These are phyloP conservation scores for Fallopia convolvulus DNA, from an alignment of 148 eudicot genomes.

Conservation along the genomic window DNA sequence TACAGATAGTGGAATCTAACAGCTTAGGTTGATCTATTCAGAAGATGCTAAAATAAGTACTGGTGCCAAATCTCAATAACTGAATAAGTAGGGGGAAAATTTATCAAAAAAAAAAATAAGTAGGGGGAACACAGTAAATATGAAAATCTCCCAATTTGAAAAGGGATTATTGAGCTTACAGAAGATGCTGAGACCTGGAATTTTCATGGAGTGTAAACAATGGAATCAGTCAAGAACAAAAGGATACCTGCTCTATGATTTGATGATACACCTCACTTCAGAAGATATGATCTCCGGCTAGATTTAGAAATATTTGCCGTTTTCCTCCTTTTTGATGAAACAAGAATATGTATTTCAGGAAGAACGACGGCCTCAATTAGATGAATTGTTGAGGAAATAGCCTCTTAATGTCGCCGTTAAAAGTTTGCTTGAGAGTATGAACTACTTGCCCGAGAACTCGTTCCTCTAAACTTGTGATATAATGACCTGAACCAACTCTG, in stretches of 20 bases:
- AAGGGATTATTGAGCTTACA: background rate
- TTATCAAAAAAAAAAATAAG: too few relatives aligned
- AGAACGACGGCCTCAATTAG: background rate
- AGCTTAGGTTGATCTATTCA: too few relatives aligned
- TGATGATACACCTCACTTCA: background rate
- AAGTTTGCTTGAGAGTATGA: slow-evolving; percentile 83
- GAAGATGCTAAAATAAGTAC: too few relatives aligned
- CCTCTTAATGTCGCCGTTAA: slow-evolving; percentile 22
- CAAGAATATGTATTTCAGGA: background rate
- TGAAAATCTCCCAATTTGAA: background rate
- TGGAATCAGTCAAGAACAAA: background rate
- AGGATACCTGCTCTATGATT: background rate
- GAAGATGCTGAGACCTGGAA: background rate
- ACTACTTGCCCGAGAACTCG: slow-evolving; percentile 59
- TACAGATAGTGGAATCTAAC: background rate
- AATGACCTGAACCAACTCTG: slow-evolving; percentile 56
- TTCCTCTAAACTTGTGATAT: slow-evolving; percentile 65
- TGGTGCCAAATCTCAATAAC: background rate
- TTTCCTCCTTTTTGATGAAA: background rate
- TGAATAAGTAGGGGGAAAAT: background rate
- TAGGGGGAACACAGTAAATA: background rate
- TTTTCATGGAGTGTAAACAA: background rate
- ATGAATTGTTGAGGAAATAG: background rate
- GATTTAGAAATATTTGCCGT: background rate
- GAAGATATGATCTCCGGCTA: background rate